phyloP scores from a whole-genome alignment of 306 rosid species.

The Rosa multiflora region DNA sequence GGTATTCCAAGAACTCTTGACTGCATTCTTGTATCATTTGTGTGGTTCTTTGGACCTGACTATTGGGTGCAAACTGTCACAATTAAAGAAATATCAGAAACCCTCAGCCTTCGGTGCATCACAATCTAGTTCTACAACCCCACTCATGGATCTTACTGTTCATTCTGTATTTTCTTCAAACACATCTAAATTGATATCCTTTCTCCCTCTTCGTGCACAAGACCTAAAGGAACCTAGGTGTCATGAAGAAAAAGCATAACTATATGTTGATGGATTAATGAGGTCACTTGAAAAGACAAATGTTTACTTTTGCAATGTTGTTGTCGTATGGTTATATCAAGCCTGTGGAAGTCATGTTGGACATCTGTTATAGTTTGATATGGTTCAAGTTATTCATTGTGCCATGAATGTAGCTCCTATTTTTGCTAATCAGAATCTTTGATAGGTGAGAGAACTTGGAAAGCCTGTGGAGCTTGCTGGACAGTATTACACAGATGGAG shows the following conservation, averaged over 20 bases:
- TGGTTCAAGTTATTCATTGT: constrained; percentile 3
- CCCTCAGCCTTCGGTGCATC: background rate
- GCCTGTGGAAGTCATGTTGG: background rate
- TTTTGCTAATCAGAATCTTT: constrained; percentile 16
- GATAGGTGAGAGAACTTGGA: constrained; percentile 90
- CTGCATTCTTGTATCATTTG: background rate
- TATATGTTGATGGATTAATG: background rate
- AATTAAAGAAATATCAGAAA: background rate
- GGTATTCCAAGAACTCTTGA: constrained; percentile 45
- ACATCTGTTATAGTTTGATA: background rate
- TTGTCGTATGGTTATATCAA: background rate
- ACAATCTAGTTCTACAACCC: constrained; percentile 3
- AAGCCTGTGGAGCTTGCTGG: constrained; percentile 97
- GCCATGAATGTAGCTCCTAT: constrained; percentile 20
- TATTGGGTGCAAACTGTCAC: background rate
- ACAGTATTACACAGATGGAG: constrained; percentile 89
- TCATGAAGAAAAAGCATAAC: background rate
- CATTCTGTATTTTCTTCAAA: background rate
- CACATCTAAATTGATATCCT: background rate
- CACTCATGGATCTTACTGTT: background rate
- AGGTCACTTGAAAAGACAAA: background rate
- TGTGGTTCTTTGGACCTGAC: constrained; percentile 7
- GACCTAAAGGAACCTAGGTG: background rate
- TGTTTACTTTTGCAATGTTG: background rate
- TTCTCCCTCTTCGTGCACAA: background rate